Percentiles rank a stretch among this genome's conserved stretches.
Conservation (phyloP, 306 rosid genomes). For the Senna tora region DNA sequence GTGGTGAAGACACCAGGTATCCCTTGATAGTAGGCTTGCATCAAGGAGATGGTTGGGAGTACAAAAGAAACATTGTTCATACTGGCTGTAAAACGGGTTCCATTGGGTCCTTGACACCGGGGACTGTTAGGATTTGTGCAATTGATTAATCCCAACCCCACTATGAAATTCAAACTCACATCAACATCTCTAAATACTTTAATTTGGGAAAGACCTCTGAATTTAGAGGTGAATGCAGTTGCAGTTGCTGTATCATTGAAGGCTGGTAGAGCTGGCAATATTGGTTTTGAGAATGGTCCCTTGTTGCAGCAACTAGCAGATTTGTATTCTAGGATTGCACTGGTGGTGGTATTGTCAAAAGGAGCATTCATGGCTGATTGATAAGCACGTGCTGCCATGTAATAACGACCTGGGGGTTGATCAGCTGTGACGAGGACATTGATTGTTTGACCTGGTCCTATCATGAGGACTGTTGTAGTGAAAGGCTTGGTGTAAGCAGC, state of each 20-base stretch:
- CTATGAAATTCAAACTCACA: constrained; percentile 58
- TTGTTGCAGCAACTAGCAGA: constrained; percentile 47
- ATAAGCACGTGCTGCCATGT: constrained; percentile 75
- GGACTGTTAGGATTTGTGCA: constrained; percentile 87
- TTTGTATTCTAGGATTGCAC: constrained; percentile 85
- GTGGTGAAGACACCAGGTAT: constrained; percentile 79
- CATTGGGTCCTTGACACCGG: constrained; percentile 95
- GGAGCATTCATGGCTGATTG: constrained; percentile 77
- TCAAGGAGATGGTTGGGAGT: constrained; percentile 72
- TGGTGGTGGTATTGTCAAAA: constrained; percentile 94
- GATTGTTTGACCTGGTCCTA: constrained; percentile 92
- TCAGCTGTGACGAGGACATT: constrained; percentile 73
- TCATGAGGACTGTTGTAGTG: constrained; percentile 64
- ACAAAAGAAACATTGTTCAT: constrained; percentile 87
- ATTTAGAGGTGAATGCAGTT: constrained; percentile 57
- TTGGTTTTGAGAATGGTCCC: constrained; percentile 48
- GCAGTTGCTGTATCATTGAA: constrained; percentile 76
- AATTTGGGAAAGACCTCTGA: constrained; percentile 59
- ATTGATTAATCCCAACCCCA: constrained; percentile 80
- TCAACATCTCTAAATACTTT: constrained; percentile 52
- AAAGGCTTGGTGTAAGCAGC: constrained; percentile 79
- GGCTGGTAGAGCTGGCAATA: constrained; percentile 59
- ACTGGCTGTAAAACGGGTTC: constrained; percentile 90
- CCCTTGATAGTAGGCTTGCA: constrained; percentile 85
- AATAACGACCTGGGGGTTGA: constrained; percentile 77